Evolutionary conservation across 208 protist genomes (phyloP), one percentile per base, ranked within the genome.

Genomic region (Acanthamoeba triangularis): DNA sequence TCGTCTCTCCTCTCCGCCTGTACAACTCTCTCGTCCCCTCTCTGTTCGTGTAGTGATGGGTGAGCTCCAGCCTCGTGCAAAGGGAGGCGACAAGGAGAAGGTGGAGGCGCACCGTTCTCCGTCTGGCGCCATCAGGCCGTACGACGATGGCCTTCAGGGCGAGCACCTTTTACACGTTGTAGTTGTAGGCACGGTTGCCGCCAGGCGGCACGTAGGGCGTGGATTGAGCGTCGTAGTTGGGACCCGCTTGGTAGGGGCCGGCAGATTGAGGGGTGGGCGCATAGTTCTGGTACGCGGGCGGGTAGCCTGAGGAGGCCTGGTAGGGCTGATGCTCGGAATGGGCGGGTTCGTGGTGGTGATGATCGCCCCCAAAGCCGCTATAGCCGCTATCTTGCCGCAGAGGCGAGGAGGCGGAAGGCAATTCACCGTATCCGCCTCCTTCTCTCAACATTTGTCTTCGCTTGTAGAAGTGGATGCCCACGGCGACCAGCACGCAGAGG

Each of bases 401-500:
- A 41, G 76, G 44, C 18, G 76, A 30, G 41, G 76, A 20, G 14
- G 44, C 6, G 8, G 18, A 20, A 2, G 35, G 44, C 35, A 85
- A 20, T 16, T 56, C n/a, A 25, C 35, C 72, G 76, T 85, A 85
- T 30, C 23, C 76, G 35, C n/a, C 37, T 5, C 11, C 49, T 54
- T 54, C 49, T 5, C 5, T 54, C 49, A 54, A 16, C 49, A 54
- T 54, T 25, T 56, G 76, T 25, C 47, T 3, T 56, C 76, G 35
- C 41, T 85, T 85, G 44, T 85, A 85, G 44, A 85, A 85, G 56
- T 85, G 76, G 76, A 85, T 10, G 28, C 76, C 76, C 10, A 85
- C 10, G 41, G 76, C 76, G 18, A 85, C 35, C 6, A 49, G 18
- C 13, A 85, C 41, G 44, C 13, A 33, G 18, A 85, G 18, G 10